Evolutionary conservation across 2,329 filamentous ascomycete species (phyloP).

Genomic region (Exophiala aquamarina): DNA sequence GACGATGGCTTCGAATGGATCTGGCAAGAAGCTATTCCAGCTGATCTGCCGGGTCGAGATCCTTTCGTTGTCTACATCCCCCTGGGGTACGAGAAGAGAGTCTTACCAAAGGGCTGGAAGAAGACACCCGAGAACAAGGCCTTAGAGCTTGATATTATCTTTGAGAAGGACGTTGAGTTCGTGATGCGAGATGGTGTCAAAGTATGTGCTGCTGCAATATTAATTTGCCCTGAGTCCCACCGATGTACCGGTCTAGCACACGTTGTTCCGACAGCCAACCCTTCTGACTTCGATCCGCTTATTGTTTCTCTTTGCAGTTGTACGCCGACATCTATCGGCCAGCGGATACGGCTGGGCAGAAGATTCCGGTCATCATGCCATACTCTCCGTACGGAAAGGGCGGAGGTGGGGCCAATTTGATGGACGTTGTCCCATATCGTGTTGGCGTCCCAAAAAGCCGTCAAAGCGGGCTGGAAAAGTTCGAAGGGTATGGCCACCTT

Average conservation of each 20-base stretch:
- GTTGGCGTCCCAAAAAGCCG: slow-evolving; percentile 31
- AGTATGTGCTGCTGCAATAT: slow-evolving; percentile 22
- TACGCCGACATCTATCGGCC: slow-evolving; percentile 11
- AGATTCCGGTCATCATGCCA: slow-evolving; percentile 62
- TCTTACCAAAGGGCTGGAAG: slow-evolving; percentile 14
- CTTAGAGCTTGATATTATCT: slow-evolving; percentile 18
- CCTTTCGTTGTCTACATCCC: slow-evolving; percentile 6
- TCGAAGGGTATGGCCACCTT: slow-evolving; percentile 23
- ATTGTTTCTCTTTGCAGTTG: slow-evolving; percentile 12
- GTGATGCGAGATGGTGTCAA: slow-evolving; percentile 30
- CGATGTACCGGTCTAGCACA: too few relatives aligned
- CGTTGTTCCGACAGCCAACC: too few relatives aligned
- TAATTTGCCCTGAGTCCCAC: neutral
- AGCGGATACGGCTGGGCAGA: slow-evolving; percentile 25
- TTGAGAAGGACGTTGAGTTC: slow-evolving; percentile 31
- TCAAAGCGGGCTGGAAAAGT: slow-evolving; percentile 23
- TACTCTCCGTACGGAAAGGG: slow-evolving; percentile 73
- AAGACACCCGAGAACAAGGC: slow-evolving; percentile 14
- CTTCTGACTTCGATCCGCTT: neutral
- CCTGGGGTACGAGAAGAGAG: slow-evolving; percentile 18
- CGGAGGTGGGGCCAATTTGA: slow-evolving; percentile 41
- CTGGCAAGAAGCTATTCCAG: slow-evolving; percentile 15
- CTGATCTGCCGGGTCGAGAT: slow-evolving; percentile 7
- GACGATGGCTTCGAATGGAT: slow-evolving; percentile 13
- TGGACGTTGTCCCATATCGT: slow-evolving; percentile 29